These are phyloP conservation scores for Hysterangium stoloniferum DNA, from an alignment of 768 basidiomycete genomes.

Conservation along the genomic window DNA sequence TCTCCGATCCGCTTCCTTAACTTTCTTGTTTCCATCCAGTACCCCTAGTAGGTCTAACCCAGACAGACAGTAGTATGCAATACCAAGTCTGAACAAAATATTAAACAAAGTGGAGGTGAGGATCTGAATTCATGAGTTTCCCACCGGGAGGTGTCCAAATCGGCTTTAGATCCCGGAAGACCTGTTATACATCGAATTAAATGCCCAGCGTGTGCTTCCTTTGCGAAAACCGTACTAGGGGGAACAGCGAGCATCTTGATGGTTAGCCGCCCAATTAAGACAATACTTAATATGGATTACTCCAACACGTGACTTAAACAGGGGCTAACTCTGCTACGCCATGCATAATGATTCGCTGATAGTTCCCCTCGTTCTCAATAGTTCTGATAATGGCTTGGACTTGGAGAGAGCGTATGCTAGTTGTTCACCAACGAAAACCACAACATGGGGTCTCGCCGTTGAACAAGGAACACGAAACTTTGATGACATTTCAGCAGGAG, in stretches of 20 bases:
- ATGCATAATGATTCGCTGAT: slow-evolving; percentile 9
- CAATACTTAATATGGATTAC: too few relatives aligned
- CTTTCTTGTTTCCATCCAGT: slow-evolving; percentile 31
- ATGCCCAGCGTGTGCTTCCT: slow-evolving; percentile 46
- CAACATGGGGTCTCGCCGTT: slow-evolving; percentile 5
- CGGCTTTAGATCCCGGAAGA: slow-evolving; percentile 60
- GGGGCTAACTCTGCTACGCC: neutral
- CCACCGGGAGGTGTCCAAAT: slow-evolving; percentile 69
- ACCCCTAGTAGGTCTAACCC: slow-evolving; percentile 68
- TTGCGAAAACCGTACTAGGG: neutral
- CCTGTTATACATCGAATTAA: slow-evolving; percentile 61
- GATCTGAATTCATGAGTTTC: slow-evolving; percentile 12
- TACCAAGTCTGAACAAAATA: slow-evolving; percentile 52
- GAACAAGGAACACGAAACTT: neutral
- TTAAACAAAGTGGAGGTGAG: neutral
- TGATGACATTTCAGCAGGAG: slow-evolving; percentile 14
- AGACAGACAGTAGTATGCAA: slow-evolving; percentile 86
- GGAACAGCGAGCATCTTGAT: too few relatives aligned
- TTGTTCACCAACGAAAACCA: neutral
- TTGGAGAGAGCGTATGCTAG: neutral
- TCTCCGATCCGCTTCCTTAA: slow-evolving; percentile 43
- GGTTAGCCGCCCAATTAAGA: too few relatives aligned
- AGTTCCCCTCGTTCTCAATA: neutral
- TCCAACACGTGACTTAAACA: too few relatives aligned
- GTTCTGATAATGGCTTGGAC: neutral